Evolutionary conservation across 495 filamentous ascomycete species (phyloP), one percentile per base, ranked within the genome.

Genomic region (Ascobolus immersus): DNA sequence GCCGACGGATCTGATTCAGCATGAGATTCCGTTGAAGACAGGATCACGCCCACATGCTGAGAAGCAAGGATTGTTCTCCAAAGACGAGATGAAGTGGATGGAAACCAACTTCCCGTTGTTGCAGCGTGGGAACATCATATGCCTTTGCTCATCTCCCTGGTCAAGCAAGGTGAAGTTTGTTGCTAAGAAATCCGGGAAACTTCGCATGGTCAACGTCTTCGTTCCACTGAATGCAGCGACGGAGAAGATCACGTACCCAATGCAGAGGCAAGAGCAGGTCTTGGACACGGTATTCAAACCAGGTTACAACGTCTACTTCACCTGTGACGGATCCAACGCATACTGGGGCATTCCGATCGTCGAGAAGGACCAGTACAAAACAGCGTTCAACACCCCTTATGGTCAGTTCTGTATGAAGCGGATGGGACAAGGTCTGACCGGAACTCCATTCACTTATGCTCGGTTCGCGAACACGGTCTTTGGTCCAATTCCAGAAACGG

Each of bases 81-180:
- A 4, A 0, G 35, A 38, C 11, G 39, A 42, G 21, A 3, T 29
- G 0, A 12, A 22, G 1, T 41, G 39, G 35, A 21, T 37, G 20
- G 18, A 27, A 1, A 6, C 10, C n/a, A 26, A 30, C 1, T 15
- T 41, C 1, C 28, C 21, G 4, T 18, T 18, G 15, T 10, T 37
- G 26, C 6, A 8, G 0, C 20, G 36, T 0, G 22, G 18, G 10
- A 29, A 34, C 0, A 41, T 41, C 7, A 33, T 38, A 4, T 28
- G 17, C 2, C 9, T 5, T 1, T 41, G 34, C 0, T 19, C 32
- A 5, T 37, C 28, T 0, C 35, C 18, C 0, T 41, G 29, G 39
- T 4, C 11, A 1, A 26, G 11, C 12, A 27, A 17, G 21, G 15
- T 35, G 0, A 37, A 33, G 12, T 34, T 33, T 22, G 19, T 35